These are phyloP conservation scores for Sugiyamaella mastotermitis DNA, from an alignment of 805 yeast species.

Conservation along the genomic window DNA sequence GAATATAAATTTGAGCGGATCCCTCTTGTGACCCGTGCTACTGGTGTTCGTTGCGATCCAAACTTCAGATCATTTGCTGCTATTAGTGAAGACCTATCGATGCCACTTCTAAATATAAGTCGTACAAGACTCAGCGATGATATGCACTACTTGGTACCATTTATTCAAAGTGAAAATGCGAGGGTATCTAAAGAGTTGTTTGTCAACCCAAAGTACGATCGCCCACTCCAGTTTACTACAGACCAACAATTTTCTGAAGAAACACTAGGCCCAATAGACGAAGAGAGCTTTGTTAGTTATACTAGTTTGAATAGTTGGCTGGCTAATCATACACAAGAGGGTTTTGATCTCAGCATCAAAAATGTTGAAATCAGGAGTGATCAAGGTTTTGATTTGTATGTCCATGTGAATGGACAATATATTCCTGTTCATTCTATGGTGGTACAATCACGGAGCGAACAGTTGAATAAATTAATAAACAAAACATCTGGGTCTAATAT, in stretches of 20 bases:
- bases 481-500: neutral
- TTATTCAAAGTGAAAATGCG: constrained; percentile 20
- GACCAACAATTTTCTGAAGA: neutral
- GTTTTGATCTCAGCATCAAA: constrained; percentile 4
- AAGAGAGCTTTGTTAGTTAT: constrained; percentile 5
- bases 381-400: constrained; percentile 12
- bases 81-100: constrained; percentile 54
- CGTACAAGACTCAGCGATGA: constrained; percentile 46
- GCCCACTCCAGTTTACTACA: too few species aligned
- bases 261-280: constrained; percentile 4
- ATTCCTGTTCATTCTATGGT: constrained; percentile 17
- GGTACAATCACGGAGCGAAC: neutral
- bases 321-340: constrained; percentile 8
- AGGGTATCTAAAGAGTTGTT: neutral
- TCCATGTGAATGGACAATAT: constrained; percentile 20
- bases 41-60: constrained; percentile 60
- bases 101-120: constrained; percentile 49
- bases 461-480: neutral
- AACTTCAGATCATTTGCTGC: constrained; percentile 61
- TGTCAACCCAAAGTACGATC: too few species aligned
- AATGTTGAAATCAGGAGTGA: constrained; percentile 2
- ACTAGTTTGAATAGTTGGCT: constrained; percentile 7
- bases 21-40: constrained; percentile 50
- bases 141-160: constrained; percentile 49
- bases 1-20: constrained; percentile 49